Base-by-base conservation (phyloP, 257 asterid genomes). In the Solanum phureja region DNA sequence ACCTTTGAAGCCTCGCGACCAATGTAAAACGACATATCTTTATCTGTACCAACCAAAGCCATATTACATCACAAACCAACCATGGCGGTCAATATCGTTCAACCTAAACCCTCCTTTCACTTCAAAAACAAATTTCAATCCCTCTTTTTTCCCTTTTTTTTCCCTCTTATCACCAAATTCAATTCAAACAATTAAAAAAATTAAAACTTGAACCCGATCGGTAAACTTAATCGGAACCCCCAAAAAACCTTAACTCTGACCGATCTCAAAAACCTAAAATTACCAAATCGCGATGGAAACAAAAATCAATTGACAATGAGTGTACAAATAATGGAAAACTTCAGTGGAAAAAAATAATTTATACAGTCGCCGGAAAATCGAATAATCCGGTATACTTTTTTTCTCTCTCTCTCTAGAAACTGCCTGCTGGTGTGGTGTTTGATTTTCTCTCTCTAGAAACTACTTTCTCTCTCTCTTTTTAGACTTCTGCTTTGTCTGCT, bases 1-100 rank as follows among this genome's bases (percentile, higher is more conserved):
- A 96, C 99, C 99, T 95, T 96, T 31, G 99, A 95, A 92, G 98
- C 96, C 93, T 95, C 99, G 92, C 99, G 98, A 94, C 98, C 93
- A 91, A 96, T 93, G 97, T 97, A 97, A 93, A 95, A 90, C 95
- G 99, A 94, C 99, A 97, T 97, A 90, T 93, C 77, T 62, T 87
- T 87, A 71, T 93, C 91, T 83, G 44, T 85, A 71, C 81, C 83
- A 34, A 90, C 83, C 90, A 92, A 88, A 89, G 86, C 96, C 98
- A 93, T 94, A 93, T 93, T 88, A 95, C 93, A 92, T 91, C 95
- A 93, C 87, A 90, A 92, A 87, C 91, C 90, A 86, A 89, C 90
- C 87, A 24, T 58, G 24, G 75, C 29, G 87, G 90, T 71, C 90
- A 83, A 88, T 91, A 88, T 89, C 91, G 83, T 46, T 86, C 90